These are phyloP conservation scores for Gossypium mustelinum DNA, from an alignment of 345 rosid species.

Conservation along the genomic window DNA sequence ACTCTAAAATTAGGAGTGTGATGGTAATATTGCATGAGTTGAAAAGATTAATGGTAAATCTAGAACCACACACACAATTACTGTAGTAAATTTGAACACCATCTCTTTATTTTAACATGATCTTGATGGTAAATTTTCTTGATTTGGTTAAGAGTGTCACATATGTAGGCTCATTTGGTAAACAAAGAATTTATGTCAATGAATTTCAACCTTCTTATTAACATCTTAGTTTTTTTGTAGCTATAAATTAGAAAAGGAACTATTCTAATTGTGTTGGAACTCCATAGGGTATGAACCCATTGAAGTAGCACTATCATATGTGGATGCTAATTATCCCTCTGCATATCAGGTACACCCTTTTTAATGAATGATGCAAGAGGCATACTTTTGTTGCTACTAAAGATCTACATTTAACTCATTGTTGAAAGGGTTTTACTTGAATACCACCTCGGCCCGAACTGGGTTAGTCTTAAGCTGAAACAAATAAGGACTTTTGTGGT, in stretches of 20 bases:
- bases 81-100: background rate
- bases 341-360: background rate
- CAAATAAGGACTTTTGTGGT: too few relatives aligned
- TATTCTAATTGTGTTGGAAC: background rate
- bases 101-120: background rate
- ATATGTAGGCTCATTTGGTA: background rate
- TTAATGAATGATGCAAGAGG: background rate
- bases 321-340: background rate
- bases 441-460: too few relatives aligned
- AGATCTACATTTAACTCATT: background rate
- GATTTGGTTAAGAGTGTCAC: background rate
- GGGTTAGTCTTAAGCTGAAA: too few relatives aligned
- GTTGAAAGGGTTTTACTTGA: too few relatives aligned
- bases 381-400: background rate
- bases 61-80: background rate
- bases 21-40: background rate
- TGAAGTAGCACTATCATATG: constrained; percentile 40
- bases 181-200: background rate
- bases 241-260: background rate
- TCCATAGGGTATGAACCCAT: constrained; percentile 79
- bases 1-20: background rate
- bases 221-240: background rate
- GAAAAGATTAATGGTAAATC: background rate
- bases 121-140: background rate
- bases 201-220: constrained; percentile 1